Base-by-base conservation (phyloP, 2,329 filamentous ascomycete genomes). In the Pseudogymnoascus sp. region DNA sequence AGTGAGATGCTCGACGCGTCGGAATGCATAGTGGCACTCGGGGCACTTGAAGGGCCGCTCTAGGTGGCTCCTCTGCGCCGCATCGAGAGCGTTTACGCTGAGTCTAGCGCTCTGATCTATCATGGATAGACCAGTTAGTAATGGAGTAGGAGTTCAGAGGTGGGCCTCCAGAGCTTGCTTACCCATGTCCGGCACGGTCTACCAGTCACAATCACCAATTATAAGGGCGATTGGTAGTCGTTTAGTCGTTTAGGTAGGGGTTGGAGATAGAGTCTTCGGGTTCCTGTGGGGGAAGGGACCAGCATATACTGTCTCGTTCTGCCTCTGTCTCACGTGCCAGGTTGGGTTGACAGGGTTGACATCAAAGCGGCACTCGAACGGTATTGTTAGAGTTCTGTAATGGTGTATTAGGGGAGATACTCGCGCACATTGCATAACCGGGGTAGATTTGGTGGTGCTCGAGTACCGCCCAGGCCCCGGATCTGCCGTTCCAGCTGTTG, bases 1-100 rank as follows among this genome's bases (percentile, higher is more conserved):
- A 28, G 66, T 70, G 42, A 70, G 59, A 43, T 70, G 69, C 59
- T 69, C 69, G 7, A 63, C 63, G 28, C 68, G 62, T 8, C 67
- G 61, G 60, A 70, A 70, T 5, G 65, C 67, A 18, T 65, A 65
- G n/a, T 65, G 64, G 61, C 69, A 70, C 49, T 65, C 60, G 6
- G 23, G 40, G 42, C 69, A 70, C 21, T 61, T 59, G 36, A 66
- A 68, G 25, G 25, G 49, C 25, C 49, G 49, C 49, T 56, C 49
- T 4, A 34, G 49, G 25, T 56, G 25, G 28, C 49, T 56, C 28
- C 49, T 34, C 25, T 56, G 49, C 9, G 49, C 49, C n/a, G n/a
- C 49, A 56, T 56, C 49, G 49, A 56, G 49, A 7, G 49, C 49
- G 28, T 18, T 56, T 18, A 18, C 3, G 9, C 18, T 31, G 28